These are phyloP conservation scores for Crithidia sp. DNA, from an alignment of 208 protist species.

Conservation along the genomic window DNA sequence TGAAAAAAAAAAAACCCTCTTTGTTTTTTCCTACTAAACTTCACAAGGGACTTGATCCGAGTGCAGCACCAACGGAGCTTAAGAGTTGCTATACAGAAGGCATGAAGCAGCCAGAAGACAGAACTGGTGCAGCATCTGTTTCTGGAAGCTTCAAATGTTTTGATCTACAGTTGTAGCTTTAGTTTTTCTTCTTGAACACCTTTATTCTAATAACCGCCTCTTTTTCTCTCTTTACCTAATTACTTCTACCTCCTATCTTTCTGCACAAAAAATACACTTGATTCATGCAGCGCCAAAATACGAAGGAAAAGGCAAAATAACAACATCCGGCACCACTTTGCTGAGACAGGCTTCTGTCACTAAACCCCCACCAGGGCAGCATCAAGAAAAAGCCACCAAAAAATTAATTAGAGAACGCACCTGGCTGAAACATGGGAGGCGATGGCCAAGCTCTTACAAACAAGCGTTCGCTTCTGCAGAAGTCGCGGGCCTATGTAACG, in stretches of 20 bases:
- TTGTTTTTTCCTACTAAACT: too few species aligned
- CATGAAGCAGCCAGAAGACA: too few species aligned
- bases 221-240: not conserved
- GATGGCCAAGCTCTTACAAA: slow-evolving; percentile 85
- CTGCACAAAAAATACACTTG: not conserved
- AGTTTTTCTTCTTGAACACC: not conserved
- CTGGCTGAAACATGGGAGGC: slow-evolving; percentile 56
- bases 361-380: too few species aligned
- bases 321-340: too few species aligned
- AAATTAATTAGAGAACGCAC: slow-evolving; percentile 3
- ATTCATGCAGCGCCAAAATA: too few species aligned
- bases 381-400: not conserved
- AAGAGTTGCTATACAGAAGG: too few species aligned
- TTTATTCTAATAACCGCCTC: not conserved
- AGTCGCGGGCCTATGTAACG: slow-evolving; percentile 51
- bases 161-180: not conserved
- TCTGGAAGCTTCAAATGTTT: too few species aligned
- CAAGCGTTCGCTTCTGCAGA: slow-evolving; percentile 68
- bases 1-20: not conserved
- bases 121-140: too few species aligned
- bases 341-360: too few species aligned
- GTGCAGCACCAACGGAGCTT: too few species aligned
- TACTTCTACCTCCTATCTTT: not conserved
- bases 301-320: too few species aligned
- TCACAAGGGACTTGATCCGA: too few species aligned